Evolutionary conservation across 148 eudicot genomes (phyloP).

Genomic region (Diospyros lotus): DNA sequence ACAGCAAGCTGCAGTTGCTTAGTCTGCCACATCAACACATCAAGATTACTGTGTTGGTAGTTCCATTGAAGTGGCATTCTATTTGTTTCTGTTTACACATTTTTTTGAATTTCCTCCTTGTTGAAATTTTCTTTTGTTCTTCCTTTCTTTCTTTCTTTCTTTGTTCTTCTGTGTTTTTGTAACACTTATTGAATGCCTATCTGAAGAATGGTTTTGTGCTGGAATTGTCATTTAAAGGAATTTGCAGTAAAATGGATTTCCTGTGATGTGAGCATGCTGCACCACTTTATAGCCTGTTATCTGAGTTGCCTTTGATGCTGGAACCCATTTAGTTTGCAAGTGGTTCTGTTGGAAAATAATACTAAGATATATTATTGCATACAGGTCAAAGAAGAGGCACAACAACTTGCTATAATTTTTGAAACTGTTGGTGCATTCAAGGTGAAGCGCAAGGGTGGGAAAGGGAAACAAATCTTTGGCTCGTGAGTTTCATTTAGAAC

Average conservation of each 20-base stretch:
- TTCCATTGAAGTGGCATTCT: neutral
- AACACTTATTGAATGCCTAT: neutral
- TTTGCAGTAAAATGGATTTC: neutral
- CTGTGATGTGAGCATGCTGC: neutral
- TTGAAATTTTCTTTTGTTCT: neutral
- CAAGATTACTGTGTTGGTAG: neutral
- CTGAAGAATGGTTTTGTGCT: neutral
- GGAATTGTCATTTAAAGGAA: neutral
- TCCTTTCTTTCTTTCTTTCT: neutral
- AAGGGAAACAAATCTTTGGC: constrained; percentile 93
- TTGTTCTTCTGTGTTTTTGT: neutral
- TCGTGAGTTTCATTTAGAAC: constrained; percentile 30
- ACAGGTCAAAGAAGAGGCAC: constrained; percentile 91
- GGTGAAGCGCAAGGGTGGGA: constrained; percentile 84
- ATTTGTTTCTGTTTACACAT: too few species aligned
- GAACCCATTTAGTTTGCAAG: neutral
- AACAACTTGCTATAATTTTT: constrained; percentile 76
- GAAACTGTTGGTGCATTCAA: constrained; percentile 93
- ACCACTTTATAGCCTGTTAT: neutral
- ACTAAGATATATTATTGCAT: constrained; percentile 5
- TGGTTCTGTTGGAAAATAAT: neutral
- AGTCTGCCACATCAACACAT: neutral
- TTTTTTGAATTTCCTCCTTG: neutral
- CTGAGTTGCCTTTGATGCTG: neutral
- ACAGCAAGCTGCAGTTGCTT: neutral